A percentile compares a stretch with the other conserved stretches of the same genome.
These are phyloP conservation scores for Suhomyces choctaworum DNA, from an alignment of 1,139 yeast genomes.

Conservation along the genomic window DNA sequence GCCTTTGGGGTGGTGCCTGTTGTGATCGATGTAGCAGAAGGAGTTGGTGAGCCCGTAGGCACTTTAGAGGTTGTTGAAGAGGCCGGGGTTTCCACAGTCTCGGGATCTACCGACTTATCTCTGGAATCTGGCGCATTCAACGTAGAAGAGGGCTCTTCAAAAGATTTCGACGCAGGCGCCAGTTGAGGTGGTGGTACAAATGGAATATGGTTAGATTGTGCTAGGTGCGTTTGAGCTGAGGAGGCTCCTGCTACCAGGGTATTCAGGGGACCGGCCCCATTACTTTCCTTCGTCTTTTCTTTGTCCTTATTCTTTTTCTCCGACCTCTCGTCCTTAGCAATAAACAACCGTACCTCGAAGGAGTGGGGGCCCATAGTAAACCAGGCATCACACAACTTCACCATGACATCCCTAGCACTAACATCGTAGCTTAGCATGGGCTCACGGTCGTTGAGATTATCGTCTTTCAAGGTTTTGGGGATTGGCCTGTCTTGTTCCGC, in stretches of 20 bases:
- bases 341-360: conserved; percentile 74
- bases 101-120: conserved; percentile 2
- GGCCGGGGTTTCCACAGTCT: conserved; percentile 2
- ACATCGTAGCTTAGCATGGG: conserved; percentile 49
- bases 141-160: not conserved
- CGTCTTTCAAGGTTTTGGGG: conserved; percentile 29
- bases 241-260: not conserved
- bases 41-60: not conserved
- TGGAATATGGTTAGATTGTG: too few relatives aligned
- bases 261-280: conserved; percentile 2
- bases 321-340: conserved; percentile 71
- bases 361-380: conserved; percentile 80
- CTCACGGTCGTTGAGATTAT: conserved; percentile 28
- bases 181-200: too few relatives aligned
- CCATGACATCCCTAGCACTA: conserved; percentile 83
- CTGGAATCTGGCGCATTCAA: not conserved
- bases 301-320: conserved; percentile 27
- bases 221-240: not conserved
- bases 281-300: conserved; percentile 16
- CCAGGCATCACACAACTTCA: conserved; percentile 76
- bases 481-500: conserved; percentile 35
- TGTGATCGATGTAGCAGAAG: not conserved
- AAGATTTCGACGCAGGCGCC: not conserved
- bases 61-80: conserved; percentile 2
- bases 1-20: conserved; percentile 7